A percentile compares a stretch with the other conserved stretches of the same genome.
These are phyloP conservation scores for Zasmidium cellare DNA, from an alignment of 2,329 filamentous ascomycete genomes.

Conservation along the genomic window DNA sequence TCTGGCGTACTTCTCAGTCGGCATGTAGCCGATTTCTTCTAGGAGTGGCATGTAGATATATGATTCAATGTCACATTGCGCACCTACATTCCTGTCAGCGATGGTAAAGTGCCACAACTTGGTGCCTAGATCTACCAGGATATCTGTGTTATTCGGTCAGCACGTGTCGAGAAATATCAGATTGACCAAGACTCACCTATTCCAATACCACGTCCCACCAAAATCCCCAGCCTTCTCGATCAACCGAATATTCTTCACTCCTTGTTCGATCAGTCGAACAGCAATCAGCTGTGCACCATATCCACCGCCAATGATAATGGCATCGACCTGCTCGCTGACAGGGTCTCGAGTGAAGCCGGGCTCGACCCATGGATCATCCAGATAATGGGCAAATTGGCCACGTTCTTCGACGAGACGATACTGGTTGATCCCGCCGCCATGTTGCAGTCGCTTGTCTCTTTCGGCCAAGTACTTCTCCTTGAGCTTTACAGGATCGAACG, in stretches of 20 bases:
- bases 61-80: slow-evolving; percentile 50
- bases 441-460: slow-evolving; percentile 20
- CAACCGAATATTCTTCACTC: slow-evolving; percentile 22
- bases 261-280: slow-evolving; percentile 22
- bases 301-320: slow-evolving; percentile 22
- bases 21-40: slow-evolving; percentile 45
- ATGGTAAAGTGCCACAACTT: background rate
- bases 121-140: background rate
- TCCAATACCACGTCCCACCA: slow-evolving; percentile 48
- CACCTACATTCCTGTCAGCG: slow-evolving; percentile 45
- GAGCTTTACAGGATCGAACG: slow-evolving; percentile 21
- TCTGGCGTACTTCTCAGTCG: slow-evolving; percentile 36
- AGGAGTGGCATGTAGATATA: slow-evolving; percentile 49
- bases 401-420: slow-evolving; percentile 22
- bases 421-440: slow-evolving; percentile 22
- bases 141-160: background rate
- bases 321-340: slow-evolving; percentile 20
- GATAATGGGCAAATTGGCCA: slow-evolving; percentile 18
- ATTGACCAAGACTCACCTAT: background rate
- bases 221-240: slow-evolving; percentile 28
- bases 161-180: background rate
- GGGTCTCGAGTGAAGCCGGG: slow-evolving; percentile 18
- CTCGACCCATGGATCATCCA: slow-evolving; percentile 21
- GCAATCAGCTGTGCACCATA: slow-evolving; percentile 25
- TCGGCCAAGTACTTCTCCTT: slow-evolving; percentile 24